phyloP scores from a whole-genome alignment of 495 filamentous ascomycete species.

The Thozetella sp. region DNA sequence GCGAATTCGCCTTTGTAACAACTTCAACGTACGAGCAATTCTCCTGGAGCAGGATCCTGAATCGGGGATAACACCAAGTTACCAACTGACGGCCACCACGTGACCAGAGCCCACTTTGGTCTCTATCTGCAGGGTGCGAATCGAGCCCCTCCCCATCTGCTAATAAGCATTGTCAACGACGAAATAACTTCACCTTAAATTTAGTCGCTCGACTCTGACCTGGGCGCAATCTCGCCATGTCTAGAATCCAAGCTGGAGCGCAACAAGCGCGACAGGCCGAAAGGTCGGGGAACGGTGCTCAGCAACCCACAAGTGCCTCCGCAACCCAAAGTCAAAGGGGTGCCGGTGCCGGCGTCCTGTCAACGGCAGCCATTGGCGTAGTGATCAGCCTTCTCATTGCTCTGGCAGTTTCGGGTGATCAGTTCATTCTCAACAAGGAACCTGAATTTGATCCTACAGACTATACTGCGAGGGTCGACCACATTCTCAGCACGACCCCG shows the following conservation, averaged over 20 bases:
- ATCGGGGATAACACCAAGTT: no score
- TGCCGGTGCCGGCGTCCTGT: neutral
- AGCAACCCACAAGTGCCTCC: neutral
- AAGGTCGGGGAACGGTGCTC: neutral
- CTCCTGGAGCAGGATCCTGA: no score
- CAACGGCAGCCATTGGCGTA: neutral
- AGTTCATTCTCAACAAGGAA: neutral
- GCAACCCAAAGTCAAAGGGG: neutral
- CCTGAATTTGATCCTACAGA: neutral
- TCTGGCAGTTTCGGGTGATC: neutral
- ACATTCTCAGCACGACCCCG: neutral
- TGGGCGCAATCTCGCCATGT: neutral
- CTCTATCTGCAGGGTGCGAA: no score
- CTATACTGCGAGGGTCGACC: neutral
- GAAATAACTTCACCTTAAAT: no score
- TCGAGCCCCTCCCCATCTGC: no score
- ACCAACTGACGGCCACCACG: no score
- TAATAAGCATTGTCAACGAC: no score
- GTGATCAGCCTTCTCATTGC: neutral
- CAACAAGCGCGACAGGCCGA: neutral
- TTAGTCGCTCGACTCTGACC: no score
- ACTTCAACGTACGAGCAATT: no score
- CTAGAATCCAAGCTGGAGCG: neutral
- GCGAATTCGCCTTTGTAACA: no score
- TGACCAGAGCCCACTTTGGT: no score